phyloP scores from a whole-genome alignment of 2,329 filamentous ascomycete species.

The Apiospora marii region DNA sequence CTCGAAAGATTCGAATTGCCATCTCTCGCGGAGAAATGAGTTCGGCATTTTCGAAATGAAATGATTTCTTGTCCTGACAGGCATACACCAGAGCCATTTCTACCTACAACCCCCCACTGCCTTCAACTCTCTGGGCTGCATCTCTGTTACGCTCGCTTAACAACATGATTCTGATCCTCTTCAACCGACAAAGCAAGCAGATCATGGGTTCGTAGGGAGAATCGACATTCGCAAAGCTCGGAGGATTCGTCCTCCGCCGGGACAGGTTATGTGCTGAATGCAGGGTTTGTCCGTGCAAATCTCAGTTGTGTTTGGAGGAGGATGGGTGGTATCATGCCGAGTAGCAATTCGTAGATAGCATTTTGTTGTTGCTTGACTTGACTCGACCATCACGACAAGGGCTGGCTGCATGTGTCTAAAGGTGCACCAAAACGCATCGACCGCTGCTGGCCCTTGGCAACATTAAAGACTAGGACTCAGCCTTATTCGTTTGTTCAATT shows the following conservation, averaged over 20 bases:
- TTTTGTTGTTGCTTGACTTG: slow-evolving; percentile 24
- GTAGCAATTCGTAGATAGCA: slow-evolving; percentile 22
- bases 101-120: not conserved
- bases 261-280: not conserved
- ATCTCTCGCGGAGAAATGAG: not conserved
- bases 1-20: not conserved
- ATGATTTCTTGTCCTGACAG: not conserved
- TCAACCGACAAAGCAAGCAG: not conserved
- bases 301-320: not conserved
- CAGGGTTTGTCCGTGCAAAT: not conserved
- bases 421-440: slow-evolving; percentile 8
- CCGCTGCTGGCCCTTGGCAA: slow-evolving; percentile 6
- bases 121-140: not conserved
- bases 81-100: not conserved
- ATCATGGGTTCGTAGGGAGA: slow-evolving; percentile 2
- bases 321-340: slow-evolving; percentile 16
- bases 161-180: not conserved
- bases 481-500: not conserved
- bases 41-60: not conserved
- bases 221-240: not conserved
- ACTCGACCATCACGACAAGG: slow-evolving; percentile 19
- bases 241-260: not conserved
- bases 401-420: slow-evolving; percentile 21
- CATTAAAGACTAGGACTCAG: not conserved
- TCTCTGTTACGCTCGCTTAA: not conserved